Evolutionary conservation across 176 grass and related monocot species (phyloP).

Genomic region (Musa beccarii): DNA sequence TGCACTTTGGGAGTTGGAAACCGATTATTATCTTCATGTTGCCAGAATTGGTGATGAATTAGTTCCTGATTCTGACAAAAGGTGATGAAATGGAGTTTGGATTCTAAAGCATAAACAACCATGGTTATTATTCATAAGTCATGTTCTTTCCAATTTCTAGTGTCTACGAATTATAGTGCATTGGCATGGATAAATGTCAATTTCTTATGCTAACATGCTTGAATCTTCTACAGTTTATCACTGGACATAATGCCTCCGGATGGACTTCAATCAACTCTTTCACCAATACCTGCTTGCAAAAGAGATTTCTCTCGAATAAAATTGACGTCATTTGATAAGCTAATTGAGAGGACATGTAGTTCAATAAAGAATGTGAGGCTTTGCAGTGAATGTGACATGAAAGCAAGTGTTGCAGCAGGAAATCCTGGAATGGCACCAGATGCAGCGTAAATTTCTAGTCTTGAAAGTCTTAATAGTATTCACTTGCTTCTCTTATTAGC

Average conservation of each 20-base stretch:
- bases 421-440: slow-evolving; percentile 85
- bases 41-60: slow-evolving; percentile 54
- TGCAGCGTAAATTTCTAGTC: slow-evolving; percentile 52
- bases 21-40: slow-evolving; percentile 98
- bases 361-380: slow-evolving; percentile 65
- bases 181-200: neutral
- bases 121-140: neutral
- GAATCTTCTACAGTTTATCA: slow-evolving; percentile 17
- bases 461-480: neutral
- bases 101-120: neutral
- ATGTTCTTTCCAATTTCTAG: neutral
- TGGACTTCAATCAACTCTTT: slow-evolving; percentile 5
- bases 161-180: neutral
- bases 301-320: slow-evolving; percentile 71
- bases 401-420: slow-evolving; percentile 31
- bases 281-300: slow-evolving; percentile 71
- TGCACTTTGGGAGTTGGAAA: slow-evolving; percentile 94
- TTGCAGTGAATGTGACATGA: slow-evolving; percentile 53
- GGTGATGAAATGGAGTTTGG: slow-evolving; percentile 21
- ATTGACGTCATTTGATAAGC: slow-evolving; percentile 83
- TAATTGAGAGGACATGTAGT: slow-evolving; percentile 67
- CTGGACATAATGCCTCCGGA: slow-evolving; percentile 2
- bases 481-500: neutral
- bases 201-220: neutral
- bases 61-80: slow-evolving; percentile 38